Evolutionary conservation across 805 yeast species (phyloP), one percentile per base, ranked within the genome.

Genomic region (Isabelozyma pseudorhagii): DNA sequence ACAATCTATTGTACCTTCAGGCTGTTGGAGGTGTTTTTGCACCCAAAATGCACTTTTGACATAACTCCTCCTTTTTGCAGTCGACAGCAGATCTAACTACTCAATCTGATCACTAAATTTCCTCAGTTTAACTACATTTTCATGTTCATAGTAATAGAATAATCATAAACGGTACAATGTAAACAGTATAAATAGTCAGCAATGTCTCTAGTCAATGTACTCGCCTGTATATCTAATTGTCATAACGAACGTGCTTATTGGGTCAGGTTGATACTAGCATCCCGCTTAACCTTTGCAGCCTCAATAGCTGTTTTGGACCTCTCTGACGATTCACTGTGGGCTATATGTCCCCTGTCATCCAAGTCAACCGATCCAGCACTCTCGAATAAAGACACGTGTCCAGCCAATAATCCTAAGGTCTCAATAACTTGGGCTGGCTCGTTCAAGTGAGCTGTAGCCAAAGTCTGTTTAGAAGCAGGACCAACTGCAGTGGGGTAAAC

Each of bases 401-500:
- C 96, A 8, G 88, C 79, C 47, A 89, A 72, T 46, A 88, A 73
- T 2, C 96, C 96, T 56, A 92, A 69, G 0, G 96, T 87, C 50
- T 90, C 96, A 50, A 92, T 66, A 2, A 92, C 97, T 61, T 88
- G 93, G 34, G 78, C 71, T 5, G 97, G 96, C 62, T 90, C 94
- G 41, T 84, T 78, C 61, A 92, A 74, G 65, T 92, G 96, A 18
- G 96, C 84, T 40, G 87, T 85, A 0, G 97, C 97, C 25, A 82
- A 79, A 0, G 97, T 92, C 55, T 80, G 77, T 66, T 91, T 91
- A 8, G 90, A 83, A 0, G 97, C 93, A 3, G 97, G 96, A 0
- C 97, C 97, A 43, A 92, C 96, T 18, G 96, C 89, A 31, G 89
- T 91, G 0, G 97, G 92, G 63, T 83, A 87, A 45, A 91, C 71